Conservation (phyloP, 1,139 yeast species). For the Blastobotrys indianensis region DNA sequence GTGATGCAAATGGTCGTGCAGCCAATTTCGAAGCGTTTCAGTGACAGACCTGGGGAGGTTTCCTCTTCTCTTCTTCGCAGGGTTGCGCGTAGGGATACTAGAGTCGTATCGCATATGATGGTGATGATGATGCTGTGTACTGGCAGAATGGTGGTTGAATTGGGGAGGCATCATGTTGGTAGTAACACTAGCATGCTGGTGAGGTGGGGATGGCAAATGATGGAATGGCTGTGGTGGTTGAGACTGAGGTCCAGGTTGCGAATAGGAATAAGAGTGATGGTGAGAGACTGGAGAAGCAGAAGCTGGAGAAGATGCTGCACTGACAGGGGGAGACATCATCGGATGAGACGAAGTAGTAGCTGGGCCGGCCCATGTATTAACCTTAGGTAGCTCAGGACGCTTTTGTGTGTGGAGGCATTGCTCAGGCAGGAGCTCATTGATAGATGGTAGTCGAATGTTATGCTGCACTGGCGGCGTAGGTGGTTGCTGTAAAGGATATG, state of each 20-base stretch:
- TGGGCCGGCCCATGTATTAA: constrained; percentile 4
- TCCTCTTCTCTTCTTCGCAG: constrained; percentile 47
- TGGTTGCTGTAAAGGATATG: constrained; percentile 1
- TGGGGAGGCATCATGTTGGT: constrained; percentile 4
- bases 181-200: background rate
- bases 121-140: constrained; percentile 8
- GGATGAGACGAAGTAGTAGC: constrained; percentile 4
- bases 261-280: constrained; percentile 1
- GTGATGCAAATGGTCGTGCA: constrained; percentile 75
- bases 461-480: constrained; percentile 6
- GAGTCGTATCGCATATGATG: constrained; percentile 4
- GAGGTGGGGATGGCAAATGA: constrained; percentile 10
- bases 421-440: constrained; percentile 11
- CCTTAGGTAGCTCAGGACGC: constrained; percentile 8
- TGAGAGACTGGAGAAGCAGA: constrained; percentile 8
- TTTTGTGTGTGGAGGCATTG: background rate
- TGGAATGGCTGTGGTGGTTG: constrained; percentile 8
- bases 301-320: constrained; percentile 9
- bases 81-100: constrained; percentile 6
- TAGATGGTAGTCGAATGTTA: constrained; percentile 13
- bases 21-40: constrained; percentile 74
- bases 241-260: constrained; percentile 6
- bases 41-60: constrained; percentile 90
- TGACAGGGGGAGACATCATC: constrained; percentile 13
- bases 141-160: background rate